Percentiles rank a stretch among this genome's conserved stretches.
phyloP scores from a whole-genome alignment of 345 rosid genomes.

The Gynandropsis gynandra region DNA sequence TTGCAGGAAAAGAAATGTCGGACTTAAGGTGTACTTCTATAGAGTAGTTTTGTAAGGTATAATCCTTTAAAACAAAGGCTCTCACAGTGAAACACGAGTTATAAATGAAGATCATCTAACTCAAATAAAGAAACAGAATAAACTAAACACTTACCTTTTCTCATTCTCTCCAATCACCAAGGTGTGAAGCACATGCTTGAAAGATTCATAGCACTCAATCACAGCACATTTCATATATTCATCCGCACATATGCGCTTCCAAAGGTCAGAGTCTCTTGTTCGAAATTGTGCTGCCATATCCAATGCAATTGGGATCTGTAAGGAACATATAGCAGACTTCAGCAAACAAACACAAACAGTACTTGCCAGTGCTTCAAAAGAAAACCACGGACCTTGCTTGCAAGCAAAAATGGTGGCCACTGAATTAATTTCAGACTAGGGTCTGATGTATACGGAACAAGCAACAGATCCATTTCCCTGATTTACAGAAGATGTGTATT shows the following conservation, averaged over 20 bases:
- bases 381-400: conserved; percentile 75
- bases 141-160: conserved; percentile 51
- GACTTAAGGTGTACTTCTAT: background rate
- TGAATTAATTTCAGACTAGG: conserved; percentile 90
- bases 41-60: no score
- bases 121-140: background rate
- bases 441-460: conserved; percentile 88
- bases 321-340: conserved; percentile 18
- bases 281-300: conserved; percentile 93
- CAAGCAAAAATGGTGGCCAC: conserved; percentile 98
- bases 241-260: conserved; percentile 93
- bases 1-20: conserved; percentile 1
- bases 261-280: conserved; percentile 73
- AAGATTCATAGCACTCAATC: conserved; percentile 90
- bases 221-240: conserved; percentile 99
- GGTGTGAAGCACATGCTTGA: conserved; percentile 67
- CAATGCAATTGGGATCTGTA: conserved; percentile 86
- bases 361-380: conserved; percentile 4
- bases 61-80: background rate
- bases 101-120: conserved; percentile 5
- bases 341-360: conserved; percentile 14
- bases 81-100: conserved; percentile 2
- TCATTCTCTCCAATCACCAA: conserved; percentile 90
- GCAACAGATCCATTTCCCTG: conserved; percentile 98
- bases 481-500: conserved; percentile 20